A percentile compares a stretch with the other conserved stretches of the same genome.
These are phyloP conservation scores for Fusarium graminum DNA, from an alignment of 2,329 filamentous ascomycete species.

Conservation along the genomic window DNA sequence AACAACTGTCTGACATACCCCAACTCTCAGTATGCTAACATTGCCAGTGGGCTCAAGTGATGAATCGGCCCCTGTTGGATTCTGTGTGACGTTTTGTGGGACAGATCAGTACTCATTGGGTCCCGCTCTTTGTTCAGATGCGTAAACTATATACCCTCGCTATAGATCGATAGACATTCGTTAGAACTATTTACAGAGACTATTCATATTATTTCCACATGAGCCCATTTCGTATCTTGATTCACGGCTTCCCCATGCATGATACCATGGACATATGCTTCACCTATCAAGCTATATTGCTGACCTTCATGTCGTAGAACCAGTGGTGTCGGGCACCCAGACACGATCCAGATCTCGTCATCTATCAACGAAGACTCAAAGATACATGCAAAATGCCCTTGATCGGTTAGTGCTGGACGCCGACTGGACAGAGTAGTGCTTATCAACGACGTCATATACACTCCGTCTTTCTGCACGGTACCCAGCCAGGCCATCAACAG, in stretches of 20 bases:
- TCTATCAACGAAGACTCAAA: background rate
- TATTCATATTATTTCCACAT: background rate
- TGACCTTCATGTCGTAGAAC: background rate
- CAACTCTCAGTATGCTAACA: conserved; percentile 65
- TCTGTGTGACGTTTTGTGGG: background rate
- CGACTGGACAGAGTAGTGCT: background rate
- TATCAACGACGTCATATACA: background rate
- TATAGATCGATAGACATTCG: background rate
- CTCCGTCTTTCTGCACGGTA: background rate
- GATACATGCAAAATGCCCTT: background rate
- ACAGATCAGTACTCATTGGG: background rate
- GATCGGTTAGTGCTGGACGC: background rate
- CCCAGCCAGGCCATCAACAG: background rate
- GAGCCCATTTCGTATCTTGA: background rate
- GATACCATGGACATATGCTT: conserved; percentile 1
- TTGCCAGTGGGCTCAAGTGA: conserved; percentile 48
- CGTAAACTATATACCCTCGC: background rate
- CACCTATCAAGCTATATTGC: background rate
- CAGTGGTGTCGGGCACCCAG: conserved; percentile 5
- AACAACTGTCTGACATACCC: conserved; percentile 66
- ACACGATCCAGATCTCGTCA: conserved; percentile 1
- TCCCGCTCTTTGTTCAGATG: background rate
- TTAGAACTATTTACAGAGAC: background rate
- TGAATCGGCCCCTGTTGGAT: rapidly evolving
- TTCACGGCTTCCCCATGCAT: conserved; percentile 2